These are phyloP conservation scores for Plasmodium adleri DNA, from an alignment of 169 alveolate species.

Conservation along the genomic window DNA sequence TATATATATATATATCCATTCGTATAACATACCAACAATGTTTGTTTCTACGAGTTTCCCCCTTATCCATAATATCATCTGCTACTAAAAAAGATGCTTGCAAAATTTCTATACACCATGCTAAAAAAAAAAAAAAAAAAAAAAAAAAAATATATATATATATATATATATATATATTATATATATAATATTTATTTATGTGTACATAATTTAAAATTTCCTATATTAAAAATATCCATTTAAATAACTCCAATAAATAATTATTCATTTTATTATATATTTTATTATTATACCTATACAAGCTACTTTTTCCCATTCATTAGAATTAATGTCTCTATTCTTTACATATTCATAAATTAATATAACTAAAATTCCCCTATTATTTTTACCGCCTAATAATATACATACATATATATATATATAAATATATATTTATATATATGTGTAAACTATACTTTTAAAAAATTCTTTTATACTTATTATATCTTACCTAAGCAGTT, in stretches of 20 bases:
- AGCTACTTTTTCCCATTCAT: slow-evolving; percentile 72
- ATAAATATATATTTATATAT: too few species aligned
- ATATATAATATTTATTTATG: too few species aligned
- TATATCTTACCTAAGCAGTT: slow-evolving; percentile 50
- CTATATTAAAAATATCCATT: too few species aligned
- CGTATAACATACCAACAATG: slow-evolving; percentile 81
- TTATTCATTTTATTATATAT: too few species aligned
- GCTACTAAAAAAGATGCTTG: slow-evolving; percentile 87
- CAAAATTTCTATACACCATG: slow-evolving; percentile 87
- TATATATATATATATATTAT: slow-evolving; percentile 4
- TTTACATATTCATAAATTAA: slow-evolving; percentile 71
- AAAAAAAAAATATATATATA: not conserved
- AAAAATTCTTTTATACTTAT: too few species aligned
- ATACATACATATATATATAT: not conserved
- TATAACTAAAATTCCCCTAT: slow-evolving; percentile 58
- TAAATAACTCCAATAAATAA: too few species aligned
- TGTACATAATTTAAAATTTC: not conserved
- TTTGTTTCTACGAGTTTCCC: slow-evolving; percentile 82
- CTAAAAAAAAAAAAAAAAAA: slow-evolving; percentile 33
- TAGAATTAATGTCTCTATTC: slow-evolving; percentile 63
- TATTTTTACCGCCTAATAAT: slow-evolving; percentile 63
- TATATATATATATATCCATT: not conserved
- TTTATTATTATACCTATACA: slow-evolving; percentile 27
- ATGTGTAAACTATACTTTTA: not conserved
- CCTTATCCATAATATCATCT: slow-evolving; percentile 86